phyloP scores from a whole-genome alignment of 1,284 basidiomycete species.

The Amylostereum areolatum region DNA sequence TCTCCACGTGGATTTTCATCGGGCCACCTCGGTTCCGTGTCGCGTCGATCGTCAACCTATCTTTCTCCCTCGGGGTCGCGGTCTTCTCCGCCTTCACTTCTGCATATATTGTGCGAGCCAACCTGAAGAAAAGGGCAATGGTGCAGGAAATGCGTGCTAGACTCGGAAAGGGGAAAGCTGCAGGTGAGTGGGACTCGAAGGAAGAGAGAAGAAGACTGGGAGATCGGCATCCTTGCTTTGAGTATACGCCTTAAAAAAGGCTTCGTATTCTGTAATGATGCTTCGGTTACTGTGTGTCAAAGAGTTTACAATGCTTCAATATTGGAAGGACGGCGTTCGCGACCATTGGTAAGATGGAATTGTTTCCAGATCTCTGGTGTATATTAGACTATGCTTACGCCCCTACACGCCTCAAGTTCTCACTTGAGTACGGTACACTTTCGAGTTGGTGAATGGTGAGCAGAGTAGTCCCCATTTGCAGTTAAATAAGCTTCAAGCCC shows the following conservation, averaged over 20 bases:
- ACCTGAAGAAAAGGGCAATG: not conserved
- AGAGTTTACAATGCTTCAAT: no score
- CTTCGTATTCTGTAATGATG: no score
- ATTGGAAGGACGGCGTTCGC: no score
- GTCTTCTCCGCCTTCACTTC: not conserved
- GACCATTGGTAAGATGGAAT: no score
- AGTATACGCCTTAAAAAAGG: not conserved
- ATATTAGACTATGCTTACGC: no score
- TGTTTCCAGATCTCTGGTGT: no score
- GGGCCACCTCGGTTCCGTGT: not conserved
- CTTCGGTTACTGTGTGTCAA: no score
- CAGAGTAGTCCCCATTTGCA: no score
- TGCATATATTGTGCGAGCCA: not conserved
- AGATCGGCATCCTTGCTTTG: not conserved
- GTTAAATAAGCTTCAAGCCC: no score
- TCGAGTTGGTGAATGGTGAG: no score
- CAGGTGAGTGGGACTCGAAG: not conserved
- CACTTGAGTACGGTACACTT: no score
- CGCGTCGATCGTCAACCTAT: not conserved
- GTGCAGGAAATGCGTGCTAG: not conserved
- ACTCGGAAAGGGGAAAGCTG: not conserved
- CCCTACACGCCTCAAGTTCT: no score
- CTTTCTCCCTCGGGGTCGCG: not conserved
- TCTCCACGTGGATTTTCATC: conserved; percentile 2
- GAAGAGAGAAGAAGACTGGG: not conserved